Evolutionary conservation across 306 rosid species (phyloP).

Genomic region (Cucumis melo): DNA sequence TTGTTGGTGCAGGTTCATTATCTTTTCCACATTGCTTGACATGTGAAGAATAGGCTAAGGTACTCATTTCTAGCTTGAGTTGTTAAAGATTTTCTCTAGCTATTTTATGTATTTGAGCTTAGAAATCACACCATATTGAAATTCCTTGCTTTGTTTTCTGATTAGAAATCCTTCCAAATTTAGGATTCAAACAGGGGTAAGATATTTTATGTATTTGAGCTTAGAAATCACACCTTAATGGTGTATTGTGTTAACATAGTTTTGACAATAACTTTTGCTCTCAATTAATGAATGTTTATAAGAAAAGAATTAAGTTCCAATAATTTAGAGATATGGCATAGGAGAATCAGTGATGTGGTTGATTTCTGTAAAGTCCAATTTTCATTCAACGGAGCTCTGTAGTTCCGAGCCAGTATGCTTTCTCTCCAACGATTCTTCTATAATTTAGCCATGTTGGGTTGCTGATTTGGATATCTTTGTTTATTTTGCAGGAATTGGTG

Average conservation of each 20-base stretch:
- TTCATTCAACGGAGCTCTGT: background rate
- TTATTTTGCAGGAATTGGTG: constrained; percentile 68
- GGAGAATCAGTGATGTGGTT: background rate
- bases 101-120: too few species aligned
- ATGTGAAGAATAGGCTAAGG: too few species aligned
- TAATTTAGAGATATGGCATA: background rate
- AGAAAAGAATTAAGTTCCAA: background rate
- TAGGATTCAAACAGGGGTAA: too few species aligned
- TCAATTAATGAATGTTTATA: background rate
- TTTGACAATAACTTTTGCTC: background rate
- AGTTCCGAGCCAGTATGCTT: background rate
- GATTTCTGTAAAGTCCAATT: background rate
- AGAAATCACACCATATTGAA: too few species aligned
- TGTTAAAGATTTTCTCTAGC: too few species aligned
- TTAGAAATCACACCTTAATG: too few species aligned
- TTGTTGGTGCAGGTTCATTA: too few species aligned
- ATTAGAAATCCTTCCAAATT: too few species aligned
- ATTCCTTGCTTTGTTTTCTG: too few species aligned
- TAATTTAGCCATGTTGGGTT: background rate
- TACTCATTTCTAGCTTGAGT: too few species aligned
- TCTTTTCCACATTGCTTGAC: too few species aligned
- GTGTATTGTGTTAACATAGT: background rate
- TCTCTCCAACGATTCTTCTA: background rate
- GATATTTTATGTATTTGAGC: too few species aligned
- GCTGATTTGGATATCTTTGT: constrained; percentile 19